Conservation (phyloP, 495 filamentous ascomycete genomes). For the Tuber umbilicatum region DNA sequence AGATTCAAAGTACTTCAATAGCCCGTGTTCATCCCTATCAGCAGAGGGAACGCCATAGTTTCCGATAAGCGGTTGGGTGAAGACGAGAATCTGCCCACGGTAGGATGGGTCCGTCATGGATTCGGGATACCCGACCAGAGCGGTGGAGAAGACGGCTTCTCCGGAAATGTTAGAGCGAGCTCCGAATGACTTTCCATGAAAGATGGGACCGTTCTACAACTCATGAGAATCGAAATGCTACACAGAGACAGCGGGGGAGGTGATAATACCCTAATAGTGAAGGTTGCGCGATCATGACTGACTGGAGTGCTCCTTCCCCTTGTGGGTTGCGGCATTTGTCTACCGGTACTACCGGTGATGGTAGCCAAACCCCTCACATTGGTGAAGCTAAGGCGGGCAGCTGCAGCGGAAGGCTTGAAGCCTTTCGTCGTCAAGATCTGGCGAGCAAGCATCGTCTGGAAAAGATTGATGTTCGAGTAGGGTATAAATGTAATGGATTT, state of each 20-base stretch:
- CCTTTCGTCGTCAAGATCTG: constrained; percentile 53
- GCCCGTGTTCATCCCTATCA: constrained; percentile 64
- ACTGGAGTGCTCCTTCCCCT: constrained; percentile 51
- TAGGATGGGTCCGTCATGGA: constrained; percentile 98
- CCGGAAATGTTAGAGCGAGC: constrained; percentile 84
- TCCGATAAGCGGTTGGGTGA: constrained; percentile 97
- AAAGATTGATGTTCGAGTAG: constrained; percentile 49
- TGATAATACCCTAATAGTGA: constrained; percentile 74
- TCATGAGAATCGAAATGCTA: not conserved
- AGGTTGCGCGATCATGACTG: constrained; percentile 69
- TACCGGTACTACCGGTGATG: constrained; percentile 60
- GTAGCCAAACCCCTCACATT: constrained; percentile 63
- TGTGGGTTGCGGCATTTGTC: constrained; percentile 47
- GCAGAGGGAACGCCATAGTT: constrained; percentile 91
- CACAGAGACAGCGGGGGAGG: not conserved
- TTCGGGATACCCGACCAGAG: constrained; percentile 82
- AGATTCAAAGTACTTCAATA: constrained; percentile 89
- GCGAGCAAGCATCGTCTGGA: constrained; percentile 45
- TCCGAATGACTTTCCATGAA: constrained; percentile 91
- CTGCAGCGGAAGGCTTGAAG: constrained; percentile 35
- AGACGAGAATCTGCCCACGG: constrained; percentile 95
- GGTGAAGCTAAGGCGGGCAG: constrained; percentile 31
- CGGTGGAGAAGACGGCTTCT: constrained; percentile 78
- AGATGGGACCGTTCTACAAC: constrained; percentile 73
- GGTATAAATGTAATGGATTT: constrained; percentile 55